A percentile compares a stretch with the other conserved stretches of the same genome.
Evolutionary conservation across 257 asterid genomes (phyloP).

Genomic region (Solanum rostratum): DNA sequence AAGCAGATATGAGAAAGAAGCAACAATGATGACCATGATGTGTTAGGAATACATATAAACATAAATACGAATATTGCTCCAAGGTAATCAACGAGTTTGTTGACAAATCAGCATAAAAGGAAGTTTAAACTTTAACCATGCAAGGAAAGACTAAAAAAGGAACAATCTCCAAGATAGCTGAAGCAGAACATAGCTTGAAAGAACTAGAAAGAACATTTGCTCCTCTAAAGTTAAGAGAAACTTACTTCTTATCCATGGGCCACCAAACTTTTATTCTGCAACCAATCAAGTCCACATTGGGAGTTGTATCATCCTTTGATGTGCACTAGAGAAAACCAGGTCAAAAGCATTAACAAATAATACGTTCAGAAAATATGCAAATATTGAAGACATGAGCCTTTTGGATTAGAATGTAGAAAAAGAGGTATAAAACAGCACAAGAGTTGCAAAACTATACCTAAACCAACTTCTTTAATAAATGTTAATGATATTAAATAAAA

Average conservation of each 20-base stretch:
- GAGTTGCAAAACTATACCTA: neutral
- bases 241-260: conserved; percentile 98
- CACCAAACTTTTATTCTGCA: conserved; percentile 94
- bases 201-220: neutral
- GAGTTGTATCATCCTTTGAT: conserved; percentile 41
- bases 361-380: neutral
- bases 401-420: neutral
- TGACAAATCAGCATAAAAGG: neutral
- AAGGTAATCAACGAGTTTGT: neutral
- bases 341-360: neutral
- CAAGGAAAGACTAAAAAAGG: neutral
- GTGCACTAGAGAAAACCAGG: conserved; percentile 37
- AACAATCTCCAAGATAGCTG: neutral
- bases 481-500: neutral
- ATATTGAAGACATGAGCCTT: neutral
- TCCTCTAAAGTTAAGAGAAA: conserved; percentile 1
- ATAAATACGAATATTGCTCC: neutral
- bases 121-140: neutral
- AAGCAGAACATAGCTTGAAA: neutral
- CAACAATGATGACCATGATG: neutral
- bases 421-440: neutral
- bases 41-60: neutral
- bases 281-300: conserved; percentile 58
- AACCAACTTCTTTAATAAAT: neutral
- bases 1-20: neutral